Evolutionary conservation across 2,329 filamentous ascomycete species (phyloP), one percentile per base, ranked within the genome.

Genomic region (Apiospora marii): DNA sequence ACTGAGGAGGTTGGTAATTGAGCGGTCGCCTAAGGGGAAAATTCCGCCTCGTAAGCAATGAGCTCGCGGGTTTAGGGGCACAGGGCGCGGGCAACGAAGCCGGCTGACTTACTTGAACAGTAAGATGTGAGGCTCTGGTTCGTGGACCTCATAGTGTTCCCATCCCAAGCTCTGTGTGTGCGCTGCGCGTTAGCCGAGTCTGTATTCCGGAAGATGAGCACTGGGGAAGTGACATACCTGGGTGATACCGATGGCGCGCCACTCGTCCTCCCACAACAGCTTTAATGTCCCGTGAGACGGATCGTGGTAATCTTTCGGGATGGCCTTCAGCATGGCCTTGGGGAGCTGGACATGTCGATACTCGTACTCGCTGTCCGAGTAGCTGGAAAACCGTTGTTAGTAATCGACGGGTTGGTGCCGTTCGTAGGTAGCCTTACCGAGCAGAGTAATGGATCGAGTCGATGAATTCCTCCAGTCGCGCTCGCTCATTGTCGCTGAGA

Each of bases 101-200:
- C 34, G 6, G 44, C 27, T 53, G 51, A 87, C 93, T 83, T 86
- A 98, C 96, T 99, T 99, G 90, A 99, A 99, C 44, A 99, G 90
- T 71, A 99, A 89, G 80, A 99, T 99, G 83, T 99, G 96, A 76
- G 96, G 96, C 85, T 99, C 96, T 61, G 96, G 96, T 84, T 98
- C 96, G 83, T 99, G 96, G 71, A 99, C 96, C 84, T 99, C 96
- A 82, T 99, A 99, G 84, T 99, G 96, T 83, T 98, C 96, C 96
- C 96, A 99, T 72, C 96, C 96, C 79, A 99, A 87, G 87, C 96
- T 98, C 95, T 98, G 81, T 69, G 64, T 13, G 68, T n/a, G 48
- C 34, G 34, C 48, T 24, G n/a, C 30, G 27, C 41, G 67, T 68
- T 68, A 68, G 67, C 67, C 44, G 24, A 64, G 58, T 68, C 14